Evolutionary conservation across 306 rosid genomes (phyloP).

Genomic region (Gillenia trifoliata): DNA sequence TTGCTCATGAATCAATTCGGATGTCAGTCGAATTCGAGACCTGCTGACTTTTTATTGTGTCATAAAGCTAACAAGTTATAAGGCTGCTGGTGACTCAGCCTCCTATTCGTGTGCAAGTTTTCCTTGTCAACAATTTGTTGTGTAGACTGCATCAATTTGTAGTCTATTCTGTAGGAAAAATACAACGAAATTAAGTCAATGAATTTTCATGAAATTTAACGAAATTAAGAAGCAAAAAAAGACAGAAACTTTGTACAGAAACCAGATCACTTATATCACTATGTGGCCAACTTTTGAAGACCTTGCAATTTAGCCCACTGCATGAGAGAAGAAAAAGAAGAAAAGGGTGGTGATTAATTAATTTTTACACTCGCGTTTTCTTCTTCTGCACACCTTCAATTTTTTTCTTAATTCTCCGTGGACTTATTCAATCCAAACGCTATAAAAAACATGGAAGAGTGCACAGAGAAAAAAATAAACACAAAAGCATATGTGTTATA

Average conservation of each 20-base stretch:
- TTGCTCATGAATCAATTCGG: not conserved
- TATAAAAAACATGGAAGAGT: not conserved
- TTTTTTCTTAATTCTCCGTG: not conserved
- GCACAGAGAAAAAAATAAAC: not conserved
- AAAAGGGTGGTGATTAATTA: not conserved
- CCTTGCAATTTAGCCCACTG: not conserved
- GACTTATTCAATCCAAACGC: not conserved
- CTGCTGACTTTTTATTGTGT: too few relatives aligned
- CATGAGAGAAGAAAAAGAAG: not conserved
- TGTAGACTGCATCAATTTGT: too few relatives aligned
- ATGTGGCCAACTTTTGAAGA: not conserved
- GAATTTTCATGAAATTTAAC: not conserved
- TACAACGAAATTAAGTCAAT: not conserved
- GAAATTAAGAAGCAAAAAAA: too few relatives aligned
- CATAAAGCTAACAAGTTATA: too few relatives aligned
- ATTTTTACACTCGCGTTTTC: too few relatives aligned
- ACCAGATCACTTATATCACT: not conserved
- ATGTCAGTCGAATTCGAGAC: too few relatives aligned
- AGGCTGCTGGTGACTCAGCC: too few relatives aligned
- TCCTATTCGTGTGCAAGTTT: not conserved
- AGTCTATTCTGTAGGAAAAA: not conserved
- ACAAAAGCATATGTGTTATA: not conserved
- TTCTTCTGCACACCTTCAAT: too few relatives aligned
- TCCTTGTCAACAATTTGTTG: not conserved
- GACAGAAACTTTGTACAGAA: too few relatives aligned